These are phyloP conservation scores for Cytospora schulzeri DNA, from an alignment of 2,329 filamentous ascomycete genomes.

Conservation along the genomic window DNA sequence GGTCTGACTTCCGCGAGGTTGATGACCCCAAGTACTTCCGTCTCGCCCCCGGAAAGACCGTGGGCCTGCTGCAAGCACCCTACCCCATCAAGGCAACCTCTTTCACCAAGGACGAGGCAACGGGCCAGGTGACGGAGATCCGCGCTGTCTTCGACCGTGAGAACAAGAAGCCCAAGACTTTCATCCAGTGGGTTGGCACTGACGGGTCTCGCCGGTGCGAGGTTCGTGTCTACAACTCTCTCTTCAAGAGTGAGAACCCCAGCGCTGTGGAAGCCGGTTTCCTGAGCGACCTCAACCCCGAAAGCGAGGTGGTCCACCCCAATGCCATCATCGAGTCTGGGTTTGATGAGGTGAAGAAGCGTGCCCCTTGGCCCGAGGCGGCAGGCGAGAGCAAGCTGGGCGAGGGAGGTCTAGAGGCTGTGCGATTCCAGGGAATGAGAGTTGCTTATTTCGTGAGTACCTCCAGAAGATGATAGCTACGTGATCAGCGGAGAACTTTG, in stretches of 20 bases:
- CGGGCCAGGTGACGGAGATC: slow-evolving; percentile 43
- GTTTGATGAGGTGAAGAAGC: slow-evolving; percentile 72
- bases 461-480: background rate
- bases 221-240: slow-evolving; percentile 26
- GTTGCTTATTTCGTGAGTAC: slow-evolving; percentile 76
- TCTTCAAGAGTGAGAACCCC: slow-evolving; percentile 73
- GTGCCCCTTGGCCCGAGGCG: slow-evolving; percentile 81
- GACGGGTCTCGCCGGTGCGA: slow-evolving; percentile 28
- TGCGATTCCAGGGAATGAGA: slow-evolving; percentile 89
- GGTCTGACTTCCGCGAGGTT: slow-evolving; percentile 68
- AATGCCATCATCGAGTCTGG: slow-evolving; percentile 82
- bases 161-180: slow-evolving; percentile 44
- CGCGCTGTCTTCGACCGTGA: slow-evolving; percentile 27
- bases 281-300: slow-evolving; percentile 79
- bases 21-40: slow-evolving; percentile 71
- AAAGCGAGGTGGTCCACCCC: slow-evolving; percentile 78
- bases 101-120: slow-evolving; percentile 62
- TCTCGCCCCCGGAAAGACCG: slow-evolving; percentile 67
- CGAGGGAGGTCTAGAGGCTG: slow-evolving; percentile 67
- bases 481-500: background rate
- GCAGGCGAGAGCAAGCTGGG: slow-evolving; percentile 68
- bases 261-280: slow-evolving; percentile 77
- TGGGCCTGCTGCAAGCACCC: slow-evolving; percentile 67
- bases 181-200: slow-evolving; percentile 63
- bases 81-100: slow-evolving; percentile 64